A percentile compares a stretch with the other conserved stretches of the same genome.
Conservation (phyloP, 108 stramenopile species). For the Fistulifera pelliculosa region DNA sequence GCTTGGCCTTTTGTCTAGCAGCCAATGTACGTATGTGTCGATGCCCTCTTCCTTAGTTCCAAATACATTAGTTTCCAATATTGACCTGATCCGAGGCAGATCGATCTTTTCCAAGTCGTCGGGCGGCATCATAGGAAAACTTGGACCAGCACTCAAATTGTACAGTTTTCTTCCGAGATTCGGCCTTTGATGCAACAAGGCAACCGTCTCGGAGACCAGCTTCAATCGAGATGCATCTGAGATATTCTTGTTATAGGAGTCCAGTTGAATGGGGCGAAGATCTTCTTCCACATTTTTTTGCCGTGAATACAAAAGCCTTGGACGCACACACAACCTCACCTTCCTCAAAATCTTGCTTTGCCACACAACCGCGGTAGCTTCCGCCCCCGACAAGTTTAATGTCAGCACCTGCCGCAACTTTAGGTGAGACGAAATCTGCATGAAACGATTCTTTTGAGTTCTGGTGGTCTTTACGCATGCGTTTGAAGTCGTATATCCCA, state of each 20-base stretch:
- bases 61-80: slow-evolving; percentile 6
- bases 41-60: not conserved
- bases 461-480: slow-evolving; percentile 10
- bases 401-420: slow-evolving; percentile 10
- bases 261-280: not conserved
- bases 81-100: not conserved
- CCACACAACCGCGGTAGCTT: slow-evolving; percentile 11
- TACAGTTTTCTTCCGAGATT: not conserved
- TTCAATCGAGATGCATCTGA: not conserved
- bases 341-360: slow-evolving; percentile 5
- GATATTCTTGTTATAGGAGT: no score
- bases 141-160: not conserved
- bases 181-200: slow-evolving; percentile 1
- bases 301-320: slow-evolving; percentile 16
- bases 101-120: slow-evolving; percentile 5
- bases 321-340: slow-evolving; percentile 7
- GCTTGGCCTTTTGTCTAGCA: not conserved
- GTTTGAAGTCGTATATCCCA: slow-evolving; percentile 8
- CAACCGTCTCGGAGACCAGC: not conserved
- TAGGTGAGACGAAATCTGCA: slow-evolving; percentile 11
- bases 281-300: not conserved
- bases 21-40: not conserved
- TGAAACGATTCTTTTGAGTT: slow-evolving; percentile 5
- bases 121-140: not conserved
- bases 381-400: not conserved